Base-by-base conservation (phyloP, 1,284 basidiomycete species). In the Ganoderma sinense region DNA sequence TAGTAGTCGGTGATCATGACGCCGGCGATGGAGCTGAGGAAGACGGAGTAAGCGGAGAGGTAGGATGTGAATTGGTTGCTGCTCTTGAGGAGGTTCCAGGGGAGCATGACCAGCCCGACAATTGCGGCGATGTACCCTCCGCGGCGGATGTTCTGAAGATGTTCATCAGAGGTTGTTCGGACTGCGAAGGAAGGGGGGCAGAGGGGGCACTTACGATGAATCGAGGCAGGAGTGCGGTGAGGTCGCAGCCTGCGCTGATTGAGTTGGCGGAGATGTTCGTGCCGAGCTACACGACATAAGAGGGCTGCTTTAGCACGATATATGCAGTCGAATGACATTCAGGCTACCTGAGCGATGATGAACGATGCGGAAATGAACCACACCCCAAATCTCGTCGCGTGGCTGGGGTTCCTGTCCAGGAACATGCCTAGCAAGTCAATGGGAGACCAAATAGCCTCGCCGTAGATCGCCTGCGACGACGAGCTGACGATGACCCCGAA, bases 1-100 rank as follows among this genome's bases (percentile, higher is more conserved):
- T 91, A 97, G 82, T 96, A 96, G 78, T 97, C 93, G 23, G 87
- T 89, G 74, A 94, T 87, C 91, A 94, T 93, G n/a, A 94, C 93
- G 14, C 93, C 93, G 29, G 90, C 91, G 74, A 96, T 92, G 31
- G 93, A 94, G 62, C 91, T 93, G 41, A 95, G 81, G 84, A 94
- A 94, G 67, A 95, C 92, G 31, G 91, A 92, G 80, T 94, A 96
- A 1, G 93, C 91, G 16, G 92, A 93, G 20, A 97, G 88, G 80
- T 97, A 97, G 41, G 91, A 91, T 20, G 92, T 90, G 82, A 97
- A 96, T 70, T 84, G 88, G 77, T 91, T 94, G 78, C 90, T 92
- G 72, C 85, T 88, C 78, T 91, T 91, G 74, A 95, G 86, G 39
- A 96, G 83, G 75, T 94, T 90, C 94, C 95, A 97, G 1, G 94